A percentile compares a stretch with the other conserved stretches of the same genome.
phyloP scores from a whole-genome alignment of 148 eudicot genomes.

The Amaranthus palmeri region DNA sequence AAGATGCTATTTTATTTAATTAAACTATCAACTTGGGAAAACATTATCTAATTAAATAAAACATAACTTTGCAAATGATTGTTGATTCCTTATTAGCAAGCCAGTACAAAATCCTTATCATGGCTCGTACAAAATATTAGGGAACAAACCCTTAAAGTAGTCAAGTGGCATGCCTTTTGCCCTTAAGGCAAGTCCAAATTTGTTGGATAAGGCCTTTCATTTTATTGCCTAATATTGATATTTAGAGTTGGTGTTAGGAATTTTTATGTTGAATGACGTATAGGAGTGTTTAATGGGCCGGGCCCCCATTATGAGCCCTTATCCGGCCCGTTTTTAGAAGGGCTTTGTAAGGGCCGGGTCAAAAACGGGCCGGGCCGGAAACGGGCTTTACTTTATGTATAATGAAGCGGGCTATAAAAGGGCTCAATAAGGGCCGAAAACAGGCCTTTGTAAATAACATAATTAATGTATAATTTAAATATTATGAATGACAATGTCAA shows the following conservation, averaged over 20 bases:
- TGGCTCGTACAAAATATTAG: background rate
- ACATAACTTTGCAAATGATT: conserved; percentile 14
- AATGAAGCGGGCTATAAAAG: too few relatives aligned
- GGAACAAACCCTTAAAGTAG: background rate
- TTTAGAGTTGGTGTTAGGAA: background rate
- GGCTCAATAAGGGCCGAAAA: too few relatives aligned
- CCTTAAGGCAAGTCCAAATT: conserved; percentile 11
- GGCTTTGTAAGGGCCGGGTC: too few relatives aligned
- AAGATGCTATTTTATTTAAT: background rate
- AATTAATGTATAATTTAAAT: too few relatives aligned
- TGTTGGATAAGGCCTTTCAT: conserved; percentile 20
- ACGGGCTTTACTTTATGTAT: too few relatives aligned
- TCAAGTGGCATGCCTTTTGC: conserved; percentile 8
- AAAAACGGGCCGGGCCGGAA: too few relatives aligned
- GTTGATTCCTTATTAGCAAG: background rate
- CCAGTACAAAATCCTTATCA: conserved; percentile 10
- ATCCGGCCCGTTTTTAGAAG: too few relatives aligned
- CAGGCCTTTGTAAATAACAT: too few relatives aligned
- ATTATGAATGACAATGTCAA: too few relatives aligned
- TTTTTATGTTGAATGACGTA: too few relatives aligned
- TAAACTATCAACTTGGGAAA: conserved; percentile 12
- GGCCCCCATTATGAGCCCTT: too few relatives aligned
- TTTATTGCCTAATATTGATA: background rate
- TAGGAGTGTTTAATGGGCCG: too few relatives aligned
- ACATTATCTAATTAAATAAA: background rate